Conservation (phyloP, 768 basidiomycete species). For the Leccinum obscurum region DNA sequence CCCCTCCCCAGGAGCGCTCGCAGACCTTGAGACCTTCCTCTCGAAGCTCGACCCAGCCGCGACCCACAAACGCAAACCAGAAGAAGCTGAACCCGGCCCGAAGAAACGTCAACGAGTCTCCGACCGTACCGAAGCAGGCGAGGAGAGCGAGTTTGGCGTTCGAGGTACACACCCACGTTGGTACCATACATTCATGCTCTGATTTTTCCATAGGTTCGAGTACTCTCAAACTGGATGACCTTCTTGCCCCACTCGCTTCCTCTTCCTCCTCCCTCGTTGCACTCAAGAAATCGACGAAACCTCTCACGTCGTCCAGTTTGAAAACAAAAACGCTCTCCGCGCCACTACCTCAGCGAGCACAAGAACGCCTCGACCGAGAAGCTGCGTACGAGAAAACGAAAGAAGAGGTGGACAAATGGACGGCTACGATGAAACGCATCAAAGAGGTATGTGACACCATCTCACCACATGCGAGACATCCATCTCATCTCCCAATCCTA, state of each 20-base stretch:
- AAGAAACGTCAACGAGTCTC: constrained; percentile 60
- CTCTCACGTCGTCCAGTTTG: constrained; percentile 51
- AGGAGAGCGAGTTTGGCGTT: constrained; percentile 78
- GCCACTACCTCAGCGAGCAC: constrained; percentile 81
- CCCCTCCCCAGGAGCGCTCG: constrained; percentile 57
- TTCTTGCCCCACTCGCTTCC: constrained; percentile 69
- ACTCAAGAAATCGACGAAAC: constrained; percentile 70
- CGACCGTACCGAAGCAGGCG: constrained; percentile 77
- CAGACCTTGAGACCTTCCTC: constrained; percentile 72
- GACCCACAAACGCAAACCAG: constrained; percentile 57
- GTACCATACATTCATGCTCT: not conserved
- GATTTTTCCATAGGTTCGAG: constrained; percentile 25
- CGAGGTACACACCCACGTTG: constrained; percentile 38
- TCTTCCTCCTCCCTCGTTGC: constrained; percentile 57
- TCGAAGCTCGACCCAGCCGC: constrained; percentile 56
- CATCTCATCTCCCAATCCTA: constrained; percentile 30
- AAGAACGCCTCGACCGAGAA: constrained; percentile 88
- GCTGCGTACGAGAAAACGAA: constrained; percentile 95
- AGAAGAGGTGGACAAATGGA: constrained; percentile 92
- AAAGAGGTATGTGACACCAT: constrained; percentile 58
- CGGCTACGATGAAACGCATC: constrained; percentile 86
- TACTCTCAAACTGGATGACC: constrained; percentile 68
- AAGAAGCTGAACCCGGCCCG: constrained; percentile 27
- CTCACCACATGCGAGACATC: not conserved
- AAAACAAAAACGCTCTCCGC: constrained; percentile 70